phyloP scores from a whole-genome alignment of 805 yeast species.

The Kodamaea leandrae region DNA sequence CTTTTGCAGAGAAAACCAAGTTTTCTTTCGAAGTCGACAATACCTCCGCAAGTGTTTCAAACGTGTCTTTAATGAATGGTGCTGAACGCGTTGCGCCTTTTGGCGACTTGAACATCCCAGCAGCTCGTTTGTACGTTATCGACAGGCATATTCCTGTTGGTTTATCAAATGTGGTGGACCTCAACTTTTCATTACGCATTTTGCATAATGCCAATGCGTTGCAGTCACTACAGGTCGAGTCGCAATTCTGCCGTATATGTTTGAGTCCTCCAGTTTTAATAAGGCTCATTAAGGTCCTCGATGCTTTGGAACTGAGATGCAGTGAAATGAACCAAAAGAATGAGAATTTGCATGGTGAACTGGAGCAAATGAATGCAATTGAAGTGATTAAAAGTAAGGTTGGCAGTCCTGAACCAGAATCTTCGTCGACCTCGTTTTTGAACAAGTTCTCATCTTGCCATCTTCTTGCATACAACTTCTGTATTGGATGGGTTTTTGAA shows the following conservation, averaged over 20 bases:
- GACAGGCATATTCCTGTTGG: constrained; percentile 38
- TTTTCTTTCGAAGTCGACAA: constrained; percentile 38
- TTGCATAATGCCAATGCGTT: constrained; percentile 30
- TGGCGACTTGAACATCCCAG: constrained; percentile 43
- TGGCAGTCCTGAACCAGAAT: background rate
- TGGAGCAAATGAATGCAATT: background rate
- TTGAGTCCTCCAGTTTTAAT: constrained; percentile 52
- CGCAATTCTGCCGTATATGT: constrained; percentile 57
- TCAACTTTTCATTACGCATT: constrained; percentile 44
- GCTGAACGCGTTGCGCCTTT: constrained; percentile 24
- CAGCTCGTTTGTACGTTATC: constrained; percentile 39
- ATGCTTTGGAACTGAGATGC: constrained; percentile 18
- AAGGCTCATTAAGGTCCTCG: constrained; percentile 33
- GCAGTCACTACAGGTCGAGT: constrained; percentile 54
- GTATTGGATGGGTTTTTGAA: constrained; percentile 79
- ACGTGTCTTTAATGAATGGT: constrained; percentile 6
- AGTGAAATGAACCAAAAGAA: too few species aligned
- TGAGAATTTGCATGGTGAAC: too few species aligned
- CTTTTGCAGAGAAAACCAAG: constrained; percentile 29
- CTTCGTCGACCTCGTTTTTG: constrained; percentile 8
- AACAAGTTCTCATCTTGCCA: constrained; percentile 50
- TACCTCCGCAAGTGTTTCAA: constrained; percentile 13
- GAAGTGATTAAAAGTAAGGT: background rate
- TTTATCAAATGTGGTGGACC: constrained; percentile 44
- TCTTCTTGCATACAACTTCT: constrained; percentile 59